Evolutionary conservation across 257 asterid genomes (phyloP).

Genomic region (Lavandula angustifolia): DNA sequence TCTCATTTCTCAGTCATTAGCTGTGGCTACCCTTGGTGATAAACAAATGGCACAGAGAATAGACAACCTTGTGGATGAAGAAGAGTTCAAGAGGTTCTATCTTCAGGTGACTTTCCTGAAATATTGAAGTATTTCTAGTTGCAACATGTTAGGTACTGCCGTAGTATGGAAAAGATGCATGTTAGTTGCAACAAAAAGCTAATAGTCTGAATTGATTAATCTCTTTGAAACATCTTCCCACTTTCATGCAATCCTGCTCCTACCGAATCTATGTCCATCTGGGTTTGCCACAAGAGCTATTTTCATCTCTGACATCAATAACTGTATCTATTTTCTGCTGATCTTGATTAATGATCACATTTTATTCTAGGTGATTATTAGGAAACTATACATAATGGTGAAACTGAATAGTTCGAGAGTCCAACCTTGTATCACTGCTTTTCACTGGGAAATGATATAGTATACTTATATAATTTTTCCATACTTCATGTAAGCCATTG

Average conservation of each 20-base stretch:
- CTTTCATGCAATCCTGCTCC: constrained; percentile 10
- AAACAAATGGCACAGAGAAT: constrained; percentile 90
- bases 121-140: constrained; percentile 16
- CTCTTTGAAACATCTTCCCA: not conserved
- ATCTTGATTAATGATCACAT: constrained; percentile 6
- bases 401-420: constrained; percentile 9
- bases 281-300: constrained; percentile 12
- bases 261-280: constrained; percentile 16
- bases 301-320: constrained; percentile 20
- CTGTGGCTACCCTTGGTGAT: constrained; percentile 97
- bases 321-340: constrained; percentile 21
- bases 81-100: constrained; percentile 94
- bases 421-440: constrained; percentile 10
- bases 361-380: constrained; percentile 13
- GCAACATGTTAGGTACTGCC: constrained; percentile 17
- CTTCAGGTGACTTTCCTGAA: constrained; percentile 68
- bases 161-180: constrained; percentile 6
- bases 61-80: constrained; percentile 94
- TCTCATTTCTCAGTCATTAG: constrained; percentile 60
- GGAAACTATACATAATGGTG: not conserved
- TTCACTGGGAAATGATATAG: not conserved
- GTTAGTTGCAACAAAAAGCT: constrained; percentile 28
- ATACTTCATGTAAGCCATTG: not conserved
- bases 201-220: constrained; percentile 23
- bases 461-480: not conserved